phyloP scores from a whole-genome alignment of 2,329 filamentous ascomycete species.

The Domatiomyces globalis region DNA sequence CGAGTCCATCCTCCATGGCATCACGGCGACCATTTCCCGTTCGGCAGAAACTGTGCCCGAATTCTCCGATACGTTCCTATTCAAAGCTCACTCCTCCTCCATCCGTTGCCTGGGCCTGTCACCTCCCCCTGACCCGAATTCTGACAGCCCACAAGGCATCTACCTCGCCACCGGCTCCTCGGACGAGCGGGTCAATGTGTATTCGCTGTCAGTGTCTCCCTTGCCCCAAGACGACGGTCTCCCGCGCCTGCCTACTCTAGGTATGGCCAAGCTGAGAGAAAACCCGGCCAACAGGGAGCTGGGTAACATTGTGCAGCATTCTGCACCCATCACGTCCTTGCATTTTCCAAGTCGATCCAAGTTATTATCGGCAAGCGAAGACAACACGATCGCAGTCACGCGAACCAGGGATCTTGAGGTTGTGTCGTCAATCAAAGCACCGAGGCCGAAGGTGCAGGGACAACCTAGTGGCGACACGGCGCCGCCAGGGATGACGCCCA shows the following conservation, averaged over 20 bases:
- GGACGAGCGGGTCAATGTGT: constrained; percentile 90
- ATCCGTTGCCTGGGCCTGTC: constrained; percentile 83
- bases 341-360: constrained; percentile 76
- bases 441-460: constrained; percentile 64
- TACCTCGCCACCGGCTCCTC: constrained; percentile 83
- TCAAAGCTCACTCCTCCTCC: constrained; percentile 81
- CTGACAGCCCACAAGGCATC: constrained; percentile 55
- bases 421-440: constrained; percentile 76
- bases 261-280: constrained; percentile 61
- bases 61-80: constrained; percentile 88
- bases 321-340: constrained; percentile 64
- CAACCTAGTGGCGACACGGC: constrained; percentile 84
- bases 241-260: constrained; percentile 50
- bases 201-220: constrained; percentile 64
- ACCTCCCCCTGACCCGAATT: constrained; percentile 46
- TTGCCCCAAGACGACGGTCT: constrained; percentile 42
- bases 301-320: constrained; percentile 74
- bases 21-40: constrained; percentile 54
- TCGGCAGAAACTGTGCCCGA: constrained; percentile 30
- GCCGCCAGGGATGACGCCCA: constrained; percentile 61
- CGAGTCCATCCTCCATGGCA: constrained; percentile 79
- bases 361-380: constrained; percentile 73
- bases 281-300: constrained; percentile 79
- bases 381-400: constrained; percentile 80
- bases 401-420: constrained; percentile 80